Conservation (phyloP, 306 rosid genomes). For the Medicago truncatula region MtrunA17r5.0-ANR NC_053042.1:6142001-6142500, state of each 20-base stretch:
- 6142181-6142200: neutral
- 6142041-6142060: slow-evolving; percentile 9
- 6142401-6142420: neutral
- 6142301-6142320: neutral
- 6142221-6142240: neutral
- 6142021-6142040: slow-evolving; percentile 7
- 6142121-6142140: neutral
- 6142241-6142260: neutral
- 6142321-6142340: neutral
- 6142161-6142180: neutral
- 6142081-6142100: too few species aligned
- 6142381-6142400: neutral
- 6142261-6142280: neutral
- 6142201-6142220: neutral
- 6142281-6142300: neutral
- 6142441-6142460: neutral
- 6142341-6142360: neutral
- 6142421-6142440: neutral
- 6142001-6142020: slow-evolving; percentile 29
- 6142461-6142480: neutral
- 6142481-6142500: neutral
- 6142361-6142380: neutral
- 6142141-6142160: neutral
- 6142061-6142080: slow-evolving; percentile 8
- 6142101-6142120: too few species aligned